These are phyloP conservation scores for Arbutus unedo DNA, from an alignment of 148 eudicot genomes.

Conservation along the genomic window DNA sequence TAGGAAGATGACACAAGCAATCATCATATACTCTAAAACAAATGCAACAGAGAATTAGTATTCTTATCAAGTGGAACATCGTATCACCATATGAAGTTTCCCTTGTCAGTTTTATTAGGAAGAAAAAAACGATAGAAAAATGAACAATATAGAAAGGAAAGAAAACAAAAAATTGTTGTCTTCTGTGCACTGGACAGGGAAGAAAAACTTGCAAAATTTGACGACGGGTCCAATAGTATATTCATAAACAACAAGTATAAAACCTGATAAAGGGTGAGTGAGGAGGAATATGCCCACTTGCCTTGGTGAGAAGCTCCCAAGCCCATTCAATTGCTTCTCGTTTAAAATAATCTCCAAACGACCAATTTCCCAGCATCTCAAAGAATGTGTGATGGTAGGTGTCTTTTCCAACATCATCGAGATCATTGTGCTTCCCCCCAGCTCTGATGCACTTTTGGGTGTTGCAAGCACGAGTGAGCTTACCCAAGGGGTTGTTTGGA, in stretches of 20 bases:
- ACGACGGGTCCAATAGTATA: neutral
- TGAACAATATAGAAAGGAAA: neutral
- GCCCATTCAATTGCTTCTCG: conserved; percentile 89
- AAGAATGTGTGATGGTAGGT: conserved; percentile 98
- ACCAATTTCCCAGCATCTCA: conserved; percentile 99
- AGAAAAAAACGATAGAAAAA: too few species aligned
- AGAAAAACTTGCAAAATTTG: neutral
- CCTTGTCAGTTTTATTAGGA: too few species aligned
- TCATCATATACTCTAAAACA: too few species aligned
- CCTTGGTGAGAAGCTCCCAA: conserved; percentile 92
- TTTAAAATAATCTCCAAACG: conserved; percentile 94
- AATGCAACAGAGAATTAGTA: too few species aligned
- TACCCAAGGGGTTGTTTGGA: conserved; percentile 75
- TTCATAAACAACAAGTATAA: neutral
- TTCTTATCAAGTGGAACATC: too few species aligned
- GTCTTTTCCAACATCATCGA: conserved; percentile 97
- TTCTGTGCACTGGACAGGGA: neutral
- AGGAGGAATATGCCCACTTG: conserved; percentile 18
- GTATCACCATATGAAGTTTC: too few species aligned
- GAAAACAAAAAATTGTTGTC: neutral
- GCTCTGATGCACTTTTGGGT: conserved; percentile 97
- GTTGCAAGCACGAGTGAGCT: conserved; percentile 89
- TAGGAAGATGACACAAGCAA: neutral
- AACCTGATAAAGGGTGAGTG: neutral
- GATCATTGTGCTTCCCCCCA: conserved; percentile 97